These are phyloP conservation scores for Paramecium sexaurelia DNA, from an alignment of 73 alveolate species.

Conservation along the genomic window DNA sequence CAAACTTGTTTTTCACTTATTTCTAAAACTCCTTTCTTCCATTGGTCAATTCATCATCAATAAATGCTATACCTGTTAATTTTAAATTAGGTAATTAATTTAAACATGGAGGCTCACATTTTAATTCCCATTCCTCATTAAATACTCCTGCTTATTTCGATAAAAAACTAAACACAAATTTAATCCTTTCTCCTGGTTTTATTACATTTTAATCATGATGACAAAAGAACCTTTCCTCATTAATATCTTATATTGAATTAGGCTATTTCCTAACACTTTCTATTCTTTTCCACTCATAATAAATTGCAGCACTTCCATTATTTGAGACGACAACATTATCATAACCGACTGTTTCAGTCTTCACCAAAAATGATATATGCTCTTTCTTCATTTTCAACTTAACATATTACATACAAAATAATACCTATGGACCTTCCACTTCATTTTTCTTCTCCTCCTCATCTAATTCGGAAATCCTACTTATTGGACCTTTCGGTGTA, in stretches of 20 bases:
- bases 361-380: slow-evolving; percentile 51
- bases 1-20: slow-evolving; percentile 25
- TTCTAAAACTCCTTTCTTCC: slow-evolving; percentile 64
- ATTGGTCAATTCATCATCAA: slow-evolving; percentile 70
- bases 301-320: slow-evolving; percentile 83
- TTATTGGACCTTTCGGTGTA: background rate
- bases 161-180: slow-evolving; percentile 79
- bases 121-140: slow-evolving; percentile 86
- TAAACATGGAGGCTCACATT: slow-evolving; percentile 79
- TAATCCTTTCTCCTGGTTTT: slow-evolving; percentile 83
- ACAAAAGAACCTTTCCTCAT: slow-evolving; percentile 79
- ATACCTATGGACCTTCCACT: slow-evolving; percentile 32
- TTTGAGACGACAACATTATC: slow-evolving; percentile 77
- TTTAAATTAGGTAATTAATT: slow-evolving; percentile 71
- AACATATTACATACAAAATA: background rate
- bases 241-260: slow-evolving; percentile 74
- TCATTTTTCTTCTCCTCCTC: slow-evolving; percentile 36
- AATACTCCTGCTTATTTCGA: slow-evolving; percentile 78
- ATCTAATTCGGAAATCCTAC: background rate
- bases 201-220: slow-evolving; percentile 75
- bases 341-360: slow-evolving; percentile 64
- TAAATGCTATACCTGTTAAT: slow-evolving; percentile 79
- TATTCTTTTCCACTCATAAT: slow-evolving; percentile 81
- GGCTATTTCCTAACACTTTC: slow-evolving; percentile 72
- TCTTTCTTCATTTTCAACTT: slow-evolving; percentile 56